Evolutionary conservation across 73 alveolate genomes (phyloP).

Genomic region (Tetrahymena thermophila): DNA sequence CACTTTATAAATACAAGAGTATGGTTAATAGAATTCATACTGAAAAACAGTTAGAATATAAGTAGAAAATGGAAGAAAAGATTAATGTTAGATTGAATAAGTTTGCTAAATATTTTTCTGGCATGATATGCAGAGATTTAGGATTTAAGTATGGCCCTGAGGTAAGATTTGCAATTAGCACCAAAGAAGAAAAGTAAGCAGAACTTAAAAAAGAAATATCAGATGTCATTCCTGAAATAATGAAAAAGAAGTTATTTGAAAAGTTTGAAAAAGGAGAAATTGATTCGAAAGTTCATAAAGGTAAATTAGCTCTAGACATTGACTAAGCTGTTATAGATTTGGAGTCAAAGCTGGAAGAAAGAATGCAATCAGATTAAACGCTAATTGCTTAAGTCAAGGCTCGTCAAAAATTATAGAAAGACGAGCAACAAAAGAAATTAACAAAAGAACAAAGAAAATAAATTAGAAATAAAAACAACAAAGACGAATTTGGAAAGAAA

Average conservation of each 20-base stretch:
- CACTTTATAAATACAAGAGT: neutral
- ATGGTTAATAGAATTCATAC: neutral
- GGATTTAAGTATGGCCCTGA: neutral
- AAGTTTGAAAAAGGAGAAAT: neutral
- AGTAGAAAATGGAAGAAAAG: neutral
- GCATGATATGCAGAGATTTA: neutral
- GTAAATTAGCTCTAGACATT: neutral
- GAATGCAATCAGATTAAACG: neutral
- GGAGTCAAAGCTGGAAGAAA: neutral
- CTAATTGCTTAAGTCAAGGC: neutral
- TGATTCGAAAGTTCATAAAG: neutral
- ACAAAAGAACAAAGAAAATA: neutral
- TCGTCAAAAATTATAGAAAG: neutral
- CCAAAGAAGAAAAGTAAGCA: neutral
- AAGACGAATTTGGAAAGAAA: neutral
- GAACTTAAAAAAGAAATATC: neutral
- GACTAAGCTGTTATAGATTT: neutral
- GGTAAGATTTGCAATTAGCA: neutral
- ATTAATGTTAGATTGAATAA: neutral
- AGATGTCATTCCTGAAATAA: neutral
- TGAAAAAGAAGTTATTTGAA: neutral
- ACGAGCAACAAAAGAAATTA: neutral
- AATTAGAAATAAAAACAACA: neutral
- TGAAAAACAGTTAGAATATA: neutral
- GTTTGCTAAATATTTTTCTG: neutral